Conservation (phyloP, 140 eudicot species). For the Senecio squalidus region DNA sequence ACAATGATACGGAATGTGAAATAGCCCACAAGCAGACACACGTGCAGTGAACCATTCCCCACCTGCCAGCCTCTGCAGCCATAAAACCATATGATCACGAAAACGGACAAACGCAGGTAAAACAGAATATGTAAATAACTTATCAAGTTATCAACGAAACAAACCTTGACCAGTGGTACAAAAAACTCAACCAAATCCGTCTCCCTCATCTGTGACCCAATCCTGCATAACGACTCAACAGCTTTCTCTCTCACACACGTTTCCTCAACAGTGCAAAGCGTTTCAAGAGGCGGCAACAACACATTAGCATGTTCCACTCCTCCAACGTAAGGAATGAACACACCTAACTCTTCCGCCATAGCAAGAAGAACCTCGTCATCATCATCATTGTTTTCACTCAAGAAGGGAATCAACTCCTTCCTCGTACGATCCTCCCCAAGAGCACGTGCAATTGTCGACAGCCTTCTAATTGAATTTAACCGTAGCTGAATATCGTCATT, state of each 20-base stretch:
- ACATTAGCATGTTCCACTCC: constrained; percentile 87
- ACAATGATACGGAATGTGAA: constrained; percentile 84
- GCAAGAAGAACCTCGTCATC: constrained; percentile 96
- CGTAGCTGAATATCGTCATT: constrained; percentile 81
- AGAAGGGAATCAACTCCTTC: constrained; percentile 74
- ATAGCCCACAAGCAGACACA: constrained; percentile 85
- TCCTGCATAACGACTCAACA: constrained; percentile 74
- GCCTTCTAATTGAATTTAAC: constrained; percentile 67
- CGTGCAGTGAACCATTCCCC: constrained; percentile 96
- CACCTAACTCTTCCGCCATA: constrained; percentile 92
- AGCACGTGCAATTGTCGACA: constrained; percentile 86
- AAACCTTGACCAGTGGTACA: constrained; percentile 77
- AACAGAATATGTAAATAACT: background rate
- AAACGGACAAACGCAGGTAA: background rate
- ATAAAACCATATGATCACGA: background rate
- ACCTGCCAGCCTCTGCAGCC: constrained; percentile 68
- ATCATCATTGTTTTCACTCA: constrained; percentile 85
- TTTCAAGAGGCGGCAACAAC: constrained; percentile 77
- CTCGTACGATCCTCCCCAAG: constrained; percentile 86
- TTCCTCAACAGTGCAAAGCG: constrained; percentile 89
- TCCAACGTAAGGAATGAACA: constrained; percentile 83
- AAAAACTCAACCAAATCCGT: constrained; percentile 65
- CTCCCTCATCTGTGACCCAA: constrained; percentile 92
- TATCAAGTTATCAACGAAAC: constrained; percentile 2
- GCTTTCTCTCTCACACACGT: constrained; percentile 93